Percentiles rank a stretch among this genome's conserved stretches.
Conservation (phyloP, 139 green algal genomes). For the Diplosphaera chodatii region DNA sequence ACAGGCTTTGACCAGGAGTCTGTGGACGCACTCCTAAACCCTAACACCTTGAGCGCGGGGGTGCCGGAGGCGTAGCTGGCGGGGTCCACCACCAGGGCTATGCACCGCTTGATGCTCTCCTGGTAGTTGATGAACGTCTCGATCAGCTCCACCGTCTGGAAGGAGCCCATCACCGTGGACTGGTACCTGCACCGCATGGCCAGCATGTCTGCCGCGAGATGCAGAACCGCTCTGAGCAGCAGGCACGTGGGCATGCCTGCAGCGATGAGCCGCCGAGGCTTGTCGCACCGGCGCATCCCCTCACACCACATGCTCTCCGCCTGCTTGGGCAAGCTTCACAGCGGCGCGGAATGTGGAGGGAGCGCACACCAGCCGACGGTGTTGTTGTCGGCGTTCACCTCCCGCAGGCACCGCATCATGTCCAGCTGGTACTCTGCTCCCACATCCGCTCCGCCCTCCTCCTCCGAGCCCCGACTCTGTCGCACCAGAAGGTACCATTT, state of each 20-base stretch:
- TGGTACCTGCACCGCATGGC: conserved; percentile 66
- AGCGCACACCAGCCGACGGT: conserved; percentile 88
- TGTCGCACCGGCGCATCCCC: too few species aligned
- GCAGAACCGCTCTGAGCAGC: too few species aligned
- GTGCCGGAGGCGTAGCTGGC: conserved; percentile 16
- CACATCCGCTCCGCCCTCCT: conserved; percentile 48
- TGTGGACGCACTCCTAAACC: too few species aligned
- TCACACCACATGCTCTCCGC: too few species aligned
- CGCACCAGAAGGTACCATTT: background rate
- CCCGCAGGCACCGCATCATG: conserved; percentile 96
- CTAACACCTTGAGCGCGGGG: conserved; percentile 15
- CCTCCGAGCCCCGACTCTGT: conserved; percentile 36
- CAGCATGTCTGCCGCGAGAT: too few species aligned
- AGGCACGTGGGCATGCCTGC: too few species aligned
- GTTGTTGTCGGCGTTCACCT: conserved; percentile 99
- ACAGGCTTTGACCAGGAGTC: too few species aligned
- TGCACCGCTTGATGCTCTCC: conserved; percentile 91
- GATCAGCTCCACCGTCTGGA: conserved; percentile 92
- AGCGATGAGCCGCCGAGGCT: too few species aligned
- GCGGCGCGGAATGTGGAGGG: too few species aligned
- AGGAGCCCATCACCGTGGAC: conserved; percentile 68
- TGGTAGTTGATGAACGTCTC: conserved; percentile 97
- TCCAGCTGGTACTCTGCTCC: conserved; percentile 93
- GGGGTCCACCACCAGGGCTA: conserved; percentile 95
- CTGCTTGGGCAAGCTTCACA: too few species aligned